These are phyloP conservation scores for Salix purpurea DNA, from an alignment of 345 rosid species.

Conservation along the genomic window DNA sequence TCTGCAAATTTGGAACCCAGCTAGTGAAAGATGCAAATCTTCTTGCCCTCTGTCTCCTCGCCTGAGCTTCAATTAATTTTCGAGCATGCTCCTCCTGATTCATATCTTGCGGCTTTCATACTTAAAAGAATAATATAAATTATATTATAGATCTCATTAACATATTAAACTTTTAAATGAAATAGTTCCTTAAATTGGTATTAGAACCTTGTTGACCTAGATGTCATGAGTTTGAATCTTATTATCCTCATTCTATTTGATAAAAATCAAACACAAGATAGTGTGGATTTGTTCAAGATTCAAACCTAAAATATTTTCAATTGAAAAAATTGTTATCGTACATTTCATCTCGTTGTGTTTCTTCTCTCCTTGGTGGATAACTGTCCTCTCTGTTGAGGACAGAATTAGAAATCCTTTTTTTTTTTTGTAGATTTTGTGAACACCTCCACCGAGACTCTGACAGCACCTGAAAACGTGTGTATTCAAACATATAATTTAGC, in stretches of 20 bases:
- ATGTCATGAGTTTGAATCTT: too few relatives aligned
- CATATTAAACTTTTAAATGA: too few relatives aligned
- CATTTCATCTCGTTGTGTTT: conserved; percentile 13
- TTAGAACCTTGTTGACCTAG: too few relatives aligned
- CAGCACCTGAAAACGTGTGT: conserved; percentile 49
- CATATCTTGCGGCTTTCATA: conserved; percentile 20
- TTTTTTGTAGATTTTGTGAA: conserved; percentile 56
- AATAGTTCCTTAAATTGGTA: too few relatives aligned
- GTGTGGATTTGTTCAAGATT: too few relatives aligned
- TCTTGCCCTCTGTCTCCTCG: conserved; percentile 68
- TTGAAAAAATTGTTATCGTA: conserved; percentile 12
- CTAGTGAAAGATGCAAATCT: conserved; percentile 75
- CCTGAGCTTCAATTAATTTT: conserved; percentile 47
- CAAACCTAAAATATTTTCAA: accelerated
- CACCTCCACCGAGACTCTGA: conserved; percentile 54
- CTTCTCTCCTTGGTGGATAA: too few relatives aligned
- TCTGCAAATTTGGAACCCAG: conserved; percentile 79
- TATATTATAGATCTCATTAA: too few relatives aligned
- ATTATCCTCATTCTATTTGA: too few relatives aligned
- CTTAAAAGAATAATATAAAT: too few relatives aligned
- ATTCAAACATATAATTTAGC: conserved; percentile 10
- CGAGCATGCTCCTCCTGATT: conserved; percentile 33
- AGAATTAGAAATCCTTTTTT: conserved; percentile 48
- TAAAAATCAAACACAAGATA: too few relatives aligned
- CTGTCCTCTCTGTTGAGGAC: conserved; percentile 28